phyloP scores from a whole-genome alignment of 495 filamentous ascomycete species.

The Astrocystis sublimbata region DNA sequence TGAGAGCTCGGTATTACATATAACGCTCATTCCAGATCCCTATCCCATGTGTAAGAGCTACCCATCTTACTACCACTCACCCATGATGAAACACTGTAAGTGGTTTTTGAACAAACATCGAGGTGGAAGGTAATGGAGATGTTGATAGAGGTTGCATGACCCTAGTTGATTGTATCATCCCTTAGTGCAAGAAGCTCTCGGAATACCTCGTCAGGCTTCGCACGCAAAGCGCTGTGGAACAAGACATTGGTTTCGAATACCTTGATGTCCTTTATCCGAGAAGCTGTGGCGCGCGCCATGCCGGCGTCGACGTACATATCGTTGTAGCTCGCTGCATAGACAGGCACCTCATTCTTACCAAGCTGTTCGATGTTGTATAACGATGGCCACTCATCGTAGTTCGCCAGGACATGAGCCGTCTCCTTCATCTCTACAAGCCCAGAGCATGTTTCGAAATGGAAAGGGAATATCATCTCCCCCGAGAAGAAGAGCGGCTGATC shows the following conservation, averaged over 20 bases:
- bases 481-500: slow-evolving; percentile 74
- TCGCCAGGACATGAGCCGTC: slow-evolving; percentile 70
- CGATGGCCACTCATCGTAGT: slow-evolving; percentile 64
- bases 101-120: not conserved
- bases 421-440: slow-evolving; percentile 66
- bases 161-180: slow-evolving; percentile 71
- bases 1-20: too few relatives aligned
- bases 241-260: slow-evolving; percentile 81
- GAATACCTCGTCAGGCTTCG: slow-evolving; percentile 72
- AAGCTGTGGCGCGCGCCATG: slow-evolving; percentile 69
- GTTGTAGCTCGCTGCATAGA: slow-evolving; percentile 86
- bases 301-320: slow-evolving; percentile 94
- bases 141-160: not conserved
- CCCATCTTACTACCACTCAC: too few relatives aligned
- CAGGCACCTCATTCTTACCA: slow-evolving; percentile 76
- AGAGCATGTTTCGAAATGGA: slow-evolving; percentile 74
- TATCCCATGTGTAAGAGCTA: too few relatives aligned
- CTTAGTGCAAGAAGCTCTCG: slow-evolving; percentile 67
- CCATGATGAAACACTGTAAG: too few relatives aligned
- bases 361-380: slow-evolving; percentile 77
- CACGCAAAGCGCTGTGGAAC: slow-evolving; percentile 80
- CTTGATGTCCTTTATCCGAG: slow-evolving; percentile 73
- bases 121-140: not conserved
- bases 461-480: slow-evolving; percentile 88
- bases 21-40: too few relatives aligned